Percentiles rank a stretch among this genome's conserved stretches.
phyloP scores from a whole-genome alignment of 148 eudicot genomes.

The Nepenthes mirabilis region DNA sequence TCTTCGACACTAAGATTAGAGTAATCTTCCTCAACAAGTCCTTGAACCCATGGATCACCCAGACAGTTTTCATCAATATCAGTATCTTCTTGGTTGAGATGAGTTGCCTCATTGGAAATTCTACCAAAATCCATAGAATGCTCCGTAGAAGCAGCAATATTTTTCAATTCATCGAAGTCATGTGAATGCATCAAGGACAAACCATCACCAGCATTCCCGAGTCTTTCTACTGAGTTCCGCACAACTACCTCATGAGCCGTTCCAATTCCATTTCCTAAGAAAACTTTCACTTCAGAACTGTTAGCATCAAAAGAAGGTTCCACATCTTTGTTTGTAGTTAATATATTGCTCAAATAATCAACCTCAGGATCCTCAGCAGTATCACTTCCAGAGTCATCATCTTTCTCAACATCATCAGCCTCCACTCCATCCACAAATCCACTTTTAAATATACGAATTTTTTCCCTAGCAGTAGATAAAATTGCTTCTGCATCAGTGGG shows the following conservation, averaged over 20 bases:
- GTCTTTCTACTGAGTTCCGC: conserved; percentile 18
- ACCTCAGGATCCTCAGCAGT: conserved; percentile 70
- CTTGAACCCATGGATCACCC: conserved; percentile 86
- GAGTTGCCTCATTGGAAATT: conserved; percentile 14
- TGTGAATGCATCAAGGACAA: conserved; percentile 22
- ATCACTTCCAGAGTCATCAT: conserved; percentile 86
- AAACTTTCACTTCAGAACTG: conserved; percentile 13
- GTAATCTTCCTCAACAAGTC: conserved; percentile 78
- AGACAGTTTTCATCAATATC: conserved; percentile 51
- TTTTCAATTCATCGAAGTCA: conserved; percentile 16
- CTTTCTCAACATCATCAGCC: conserved; percentile 66
- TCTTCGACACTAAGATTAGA: conserved; percentile 70
- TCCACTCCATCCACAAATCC: conserved; percentile 55
- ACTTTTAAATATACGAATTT: conserved; percentile 42
- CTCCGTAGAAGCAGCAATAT: conserved; percentile 21
- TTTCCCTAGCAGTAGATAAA: conserved; percentile 64
- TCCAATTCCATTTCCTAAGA: conserved; percentile 19
- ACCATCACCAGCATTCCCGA: conserved; percentile 12
- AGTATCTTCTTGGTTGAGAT: conserved; percentile 37
- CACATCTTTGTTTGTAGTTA: conserved; percentile 25
- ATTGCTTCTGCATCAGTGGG: conserved; percentile 61
- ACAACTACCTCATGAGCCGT: conserved; percentile 7
- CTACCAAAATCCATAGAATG: conserved; percentile 20
- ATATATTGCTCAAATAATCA: conserved; percentile 46
- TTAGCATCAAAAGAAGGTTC: conserved; percentile 19